A percentile compares a stretch with the other conserved stretches of the same genome.
Conservation (phyloP, 2,329 filamentous ascomycete species). For the Aspergillus sp. region DNA sequence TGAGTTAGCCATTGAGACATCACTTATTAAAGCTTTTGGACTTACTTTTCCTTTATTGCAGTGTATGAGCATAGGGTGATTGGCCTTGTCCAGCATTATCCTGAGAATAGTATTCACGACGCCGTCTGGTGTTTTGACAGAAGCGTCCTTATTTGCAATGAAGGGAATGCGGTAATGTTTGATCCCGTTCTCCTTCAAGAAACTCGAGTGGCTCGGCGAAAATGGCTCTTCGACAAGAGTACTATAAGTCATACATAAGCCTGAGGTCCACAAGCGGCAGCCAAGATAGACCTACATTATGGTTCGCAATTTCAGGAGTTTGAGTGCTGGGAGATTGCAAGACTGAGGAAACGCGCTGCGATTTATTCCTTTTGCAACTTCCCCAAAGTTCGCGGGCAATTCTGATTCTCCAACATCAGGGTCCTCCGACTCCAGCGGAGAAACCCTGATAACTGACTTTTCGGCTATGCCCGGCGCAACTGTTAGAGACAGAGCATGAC, state of each 20-base stretch:
- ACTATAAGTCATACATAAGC: slow-evolving; percentile 34
- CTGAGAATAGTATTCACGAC: slow-evolving; percentile 71
- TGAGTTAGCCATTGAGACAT: background rate
- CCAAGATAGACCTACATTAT: slow-evolving; percentile 63
- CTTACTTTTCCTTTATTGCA: slow-evolving; percentile 85
- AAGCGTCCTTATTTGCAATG: slow-evolving; percentile 78
- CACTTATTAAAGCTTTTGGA: background rate
- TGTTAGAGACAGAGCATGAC: background rate
- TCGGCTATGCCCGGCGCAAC: background rate
- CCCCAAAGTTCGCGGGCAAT: slow-evolving; percentile 72
- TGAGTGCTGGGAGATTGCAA: slow-evolving; percentile 69
- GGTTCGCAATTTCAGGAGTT: slow-evolving; percentile 69
- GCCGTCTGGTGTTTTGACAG: slow-evolving; percentile 61
- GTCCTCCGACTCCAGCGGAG: slow-evolving; percentile 21
- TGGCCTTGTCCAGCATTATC: slow-evolving; percentile 67
- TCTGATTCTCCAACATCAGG: slow-evolving; percentile 16
- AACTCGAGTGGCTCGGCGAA: slow-evolving; percentile 53
- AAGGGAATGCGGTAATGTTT: slow-evolving; percentile 74
- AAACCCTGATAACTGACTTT: background rate
- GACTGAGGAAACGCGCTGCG: slow-evolving; percentile 76
- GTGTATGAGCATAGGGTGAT: slow-evolving; percentile 81
- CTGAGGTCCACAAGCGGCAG: background rate
- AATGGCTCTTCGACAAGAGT: slow-evolving; percentile 64
- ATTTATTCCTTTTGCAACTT: slow-evolving; percentile 72
- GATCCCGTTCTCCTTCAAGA: slow-evolving; percentile 67